Base-by-base conservation (phyloP, 2,329 filamentous ascomycete species). In the Alternaria infectoria region DNA sequence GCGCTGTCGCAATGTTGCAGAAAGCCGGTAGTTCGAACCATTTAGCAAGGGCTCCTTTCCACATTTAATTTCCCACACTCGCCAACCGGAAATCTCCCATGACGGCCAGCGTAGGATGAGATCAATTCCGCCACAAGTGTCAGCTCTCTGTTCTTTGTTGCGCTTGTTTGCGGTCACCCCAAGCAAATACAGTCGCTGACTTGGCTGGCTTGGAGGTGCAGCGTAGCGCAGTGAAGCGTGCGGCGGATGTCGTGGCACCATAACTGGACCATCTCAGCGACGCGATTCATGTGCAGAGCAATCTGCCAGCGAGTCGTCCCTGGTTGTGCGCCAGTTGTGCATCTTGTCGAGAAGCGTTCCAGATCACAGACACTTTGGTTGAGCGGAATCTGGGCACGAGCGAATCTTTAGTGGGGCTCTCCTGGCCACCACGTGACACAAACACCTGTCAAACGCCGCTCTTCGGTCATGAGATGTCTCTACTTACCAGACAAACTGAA, bases 1-100 rank as follows among this genome's bases (percentile, higher is more conserved):
- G 65, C 51, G 62, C 52, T 62, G 60, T 68, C 62, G 51, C 58
- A 55, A 60, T 64, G 64, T 62, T 57, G 66, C 62, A 63, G 55
- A 61, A 49, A 62, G 59, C 61, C 57, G 54, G 55, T 54, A 47
- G 52, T 63, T 56, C 62, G 45, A 62, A 59, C 74, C 69, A 74
- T 61, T 71, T 52, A 67, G 50, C 54, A 59, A 30, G 40, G 26
- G 49, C 60, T 60, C 57, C 30, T 64, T 61, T 62, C 74, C 73
- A 75, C 70, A 69, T 66, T 64, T 71, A 73, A 77, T 77, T 70
- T 77, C 73, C 70, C 62, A 13, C 46, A 30, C 43, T 59, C 64
- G 57, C 71, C 74, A 74, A 72, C 69, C 62, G 58, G 59, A 69
- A 62, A 54, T 54, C 62, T 57, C 56, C 61, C 65, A 45, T 45